phyloP scores from a whole-genome alignment of 2,329 filamentous ascomycete genomes.

The Monosporascus sp. region DNA sequence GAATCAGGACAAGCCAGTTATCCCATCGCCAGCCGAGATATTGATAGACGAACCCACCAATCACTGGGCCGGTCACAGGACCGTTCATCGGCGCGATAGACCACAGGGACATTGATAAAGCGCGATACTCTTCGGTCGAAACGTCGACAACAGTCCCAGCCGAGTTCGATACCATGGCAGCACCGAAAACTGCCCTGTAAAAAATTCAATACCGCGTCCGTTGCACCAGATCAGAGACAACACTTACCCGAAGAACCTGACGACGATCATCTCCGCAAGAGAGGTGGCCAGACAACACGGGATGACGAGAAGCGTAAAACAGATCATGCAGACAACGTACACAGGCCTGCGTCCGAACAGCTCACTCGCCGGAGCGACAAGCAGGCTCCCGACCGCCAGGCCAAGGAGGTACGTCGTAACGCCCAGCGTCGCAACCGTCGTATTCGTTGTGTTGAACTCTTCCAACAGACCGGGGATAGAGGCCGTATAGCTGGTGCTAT shows the following conservation, averaged over 20 bases:
- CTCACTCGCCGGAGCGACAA: constrained; percentile 71
- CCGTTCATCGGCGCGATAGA: constrained; percentile 78
- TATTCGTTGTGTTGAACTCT: constrained; percentile 56
- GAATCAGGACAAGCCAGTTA: constrained; percentile 74
- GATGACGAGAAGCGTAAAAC: constrained; percentile 66
- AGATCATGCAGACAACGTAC: constrained; percentile 59
- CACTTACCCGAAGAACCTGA: constrained; percentile 65
- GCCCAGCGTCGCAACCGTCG: constrained; percentile 65
- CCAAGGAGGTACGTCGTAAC: constrained; percentile 76
- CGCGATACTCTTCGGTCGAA: constrained; percentile 72
- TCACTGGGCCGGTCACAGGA: constrained; percentile 55
- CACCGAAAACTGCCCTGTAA: constrained; percentile 59
- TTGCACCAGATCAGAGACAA: not conserved
- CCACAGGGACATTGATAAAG: constrained; percentile 80
- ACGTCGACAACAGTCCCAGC: constrained; percentile 83
- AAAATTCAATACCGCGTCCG: constrained; percentile 24
- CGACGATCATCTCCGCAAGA: constrained; percentile 62
- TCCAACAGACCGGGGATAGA: constrained; percentile 63
- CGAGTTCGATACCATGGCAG: constrained; percentile 77
- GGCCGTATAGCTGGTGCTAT: constrained; percentile 75
- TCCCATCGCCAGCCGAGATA: constrained; percentile 85
- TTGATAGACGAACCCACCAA: constrained; percentile 76
- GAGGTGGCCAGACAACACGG: constrained; percentile 67
- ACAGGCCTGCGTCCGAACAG: constrained; percentile 65
- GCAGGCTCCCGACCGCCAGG: constrained; percentile 64